Conservation (phyloP, 768 basidiomycete species). For the Suillus alpinus region DNA sequence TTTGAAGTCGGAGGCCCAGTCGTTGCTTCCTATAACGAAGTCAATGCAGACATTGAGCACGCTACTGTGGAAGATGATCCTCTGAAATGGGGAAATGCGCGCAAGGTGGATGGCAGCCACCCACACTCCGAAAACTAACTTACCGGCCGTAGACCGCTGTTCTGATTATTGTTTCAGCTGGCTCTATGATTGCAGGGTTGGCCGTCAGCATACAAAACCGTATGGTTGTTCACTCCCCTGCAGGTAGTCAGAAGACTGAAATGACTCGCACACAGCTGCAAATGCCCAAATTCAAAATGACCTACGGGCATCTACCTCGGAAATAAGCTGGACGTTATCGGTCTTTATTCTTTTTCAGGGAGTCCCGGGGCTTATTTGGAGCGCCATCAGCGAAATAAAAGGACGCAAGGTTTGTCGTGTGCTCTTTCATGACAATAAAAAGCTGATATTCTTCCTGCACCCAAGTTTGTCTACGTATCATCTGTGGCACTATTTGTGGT, state of each 20-base stretch:
- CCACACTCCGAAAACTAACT: not conserved
- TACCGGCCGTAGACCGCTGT: constrained; percentile 17
- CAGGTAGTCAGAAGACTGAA: not conserved
- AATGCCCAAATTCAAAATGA: constrained; percentile 61
- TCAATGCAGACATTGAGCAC: constrained; percentile 36
- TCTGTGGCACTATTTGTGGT: constrained; percentile 52
- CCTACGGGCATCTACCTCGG: constrained; percentile 54
- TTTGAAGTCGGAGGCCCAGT: not conserved
- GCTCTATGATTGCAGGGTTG: constrained; percentile 24
- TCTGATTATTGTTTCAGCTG: constrained; percentile 25
- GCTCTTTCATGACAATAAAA: not conserved
- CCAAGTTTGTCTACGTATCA: constrained; percentile 52
- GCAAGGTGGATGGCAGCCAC: constrained; percentile 43
- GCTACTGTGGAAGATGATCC: constrained; percentile 57
- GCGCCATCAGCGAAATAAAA: constrained; percentile 65
- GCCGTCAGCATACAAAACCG: constrained; percentile 28
- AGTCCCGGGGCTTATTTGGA: constrained; percentile 58
- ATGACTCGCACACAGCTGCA: constrained; percentile 44
- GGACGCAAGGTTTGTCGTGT: constrained; percentile 56
- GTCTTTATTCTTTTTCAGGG: constrained; percentile 76
- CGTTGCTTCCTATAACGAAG: not conserved
- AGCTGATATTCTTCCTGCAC: not conserved
- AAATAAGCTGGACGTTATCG: constrained; percentile 69
- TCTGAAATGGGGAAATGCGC: constrained; percentile 51
- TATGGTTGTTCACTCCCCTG: constrained; percentile 7